phyloP scores from a whole-genome alignment of 169 alveolate genomes.

The Plasmodium inui region DNA sequence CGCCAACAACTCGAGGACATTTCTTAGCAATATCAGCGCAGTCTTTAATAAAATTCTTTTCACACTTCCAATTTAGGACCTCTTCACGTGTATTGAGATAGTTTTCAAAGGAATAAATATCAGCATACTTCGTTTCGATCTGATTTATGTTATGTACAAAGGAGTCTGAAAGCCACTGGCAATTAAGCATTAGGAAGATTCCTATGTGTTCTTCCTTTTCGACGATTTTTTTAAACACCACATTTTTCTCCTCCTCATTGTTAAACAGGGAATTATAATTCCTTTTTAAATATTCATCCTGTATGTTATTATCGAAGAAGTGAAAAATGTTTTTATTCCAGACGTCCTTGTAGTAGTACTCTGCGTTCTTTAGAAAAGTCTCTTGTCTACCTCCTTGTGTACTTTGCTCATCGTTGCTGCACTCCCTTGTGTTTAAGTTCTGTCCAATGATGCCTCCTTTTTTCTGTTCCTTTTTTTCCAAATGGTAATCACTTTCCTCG shows the following conservation, averaged over 20 bases:
- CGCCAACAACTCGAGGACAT: constrained; percentile 63
- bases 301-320: constrained; percentile 59
- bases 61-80: constrained; percentile 51
- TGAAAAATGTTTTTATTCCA: constrained; percentile 14
- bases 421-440: background rate
- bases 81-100: constrained; percentile 48
- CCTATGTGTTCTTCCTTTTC: constrained; percentile 70
- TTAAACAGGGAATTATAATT: constrained; percentile 41
- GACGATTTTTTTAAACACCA: constrained; percentile 25
- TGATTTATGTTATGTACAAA: constrained; percentile 48
- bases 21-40: constrained; percentile 42
- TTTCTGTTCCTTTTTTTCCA: background rate
- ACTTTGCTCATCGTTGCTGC: background rate
- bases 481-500: background rate
- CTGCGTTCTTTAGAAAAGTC: background rate
- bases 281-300: constrained; percentile 53
- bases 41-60: constrained; percentile 55
- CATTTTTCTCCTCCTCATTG: constrained; percentile 13
- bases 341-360: constrained; percentile 1
- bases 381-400: background rate
- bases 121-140: constrained; percentile 57
- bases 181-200: constrained; percentile 39
- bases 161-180: constrained; percentile 69
- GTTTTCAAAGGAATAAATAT: constrained; percentile 54
- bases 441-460: background rate